Evolutionary conservation across 2,329 filamentous ascomycete species (phyloP).

Genomic region (Rachicladosporium sp.): DNA sequence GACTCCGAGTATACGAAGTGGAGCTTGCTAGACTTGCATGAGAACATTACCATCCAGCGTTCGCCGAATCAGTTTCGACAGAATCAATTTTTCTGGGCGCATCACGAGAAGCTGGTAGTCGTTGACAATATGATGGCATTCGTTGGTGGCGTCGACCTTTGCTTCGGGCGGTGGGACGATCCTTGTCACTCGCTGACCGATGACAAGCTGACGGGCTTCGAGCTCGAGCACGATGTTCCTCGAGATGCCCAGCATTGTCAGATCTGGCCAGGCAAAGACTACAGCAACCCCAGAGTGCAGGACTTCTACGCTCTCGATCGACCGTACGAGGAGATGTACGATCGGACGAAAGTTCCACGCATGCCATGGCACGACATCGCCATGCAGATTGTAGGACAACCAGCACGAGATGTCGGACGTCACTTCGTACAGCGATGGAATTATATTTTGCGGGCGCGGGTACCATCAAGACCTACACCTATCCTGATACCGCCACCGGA

Average conservation of each 20-base stretch:
- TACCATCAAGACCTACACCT: conserved; percentile 83
- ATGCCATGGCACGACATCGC: conserved; percentile 99
- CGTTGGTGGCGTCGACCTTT: conserved; percentile 88
- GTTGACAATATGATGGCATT: conserved; percentile 97
- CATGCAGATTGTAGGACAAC: conserved; percentile 96
- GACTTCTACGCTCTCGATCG: conserved; percentile 90
- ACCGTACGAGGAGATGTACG: conserved; percentile 98
- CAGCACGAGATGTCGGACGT: conserved; percentile 80
- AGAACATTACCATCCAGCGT: conserved; percentile 89
- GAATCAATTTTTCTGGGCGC: conserved; percentile 98
- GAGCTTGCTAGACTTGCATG: conserved; percentile 85
- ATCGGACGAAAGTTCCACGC: conserved; percentile 71
- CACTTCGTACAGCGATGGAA: conserved; percentile 99
- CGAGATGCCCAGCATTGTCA: conserved; percentile 92
- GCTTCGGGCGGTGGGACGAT: conserved; percentile 94
- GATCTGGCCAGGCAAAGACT: conserved; percentile 94
- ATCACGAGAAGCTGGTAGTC: conserved; percentile 96
- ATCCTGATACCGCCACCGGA: conserved; percentile 90
- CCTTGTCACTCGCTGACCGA: conserved; percentile 84
- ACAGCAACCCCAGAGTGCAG: conserved; percentile 88
- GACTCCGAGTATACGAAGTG: conserved; percentile 98
- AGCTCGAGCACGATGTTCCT: conserved; percentile 56
- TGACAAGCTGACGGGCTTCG: conserved; percentile 91
- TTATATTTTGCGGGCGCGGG: conserved; percentile 83
- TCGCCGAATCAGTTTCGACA: conserved; percentile 97